Evolutionary conservation across 306 rosid genomes (phyloP).

Genomic region (Cicer arietinum): DNA sequence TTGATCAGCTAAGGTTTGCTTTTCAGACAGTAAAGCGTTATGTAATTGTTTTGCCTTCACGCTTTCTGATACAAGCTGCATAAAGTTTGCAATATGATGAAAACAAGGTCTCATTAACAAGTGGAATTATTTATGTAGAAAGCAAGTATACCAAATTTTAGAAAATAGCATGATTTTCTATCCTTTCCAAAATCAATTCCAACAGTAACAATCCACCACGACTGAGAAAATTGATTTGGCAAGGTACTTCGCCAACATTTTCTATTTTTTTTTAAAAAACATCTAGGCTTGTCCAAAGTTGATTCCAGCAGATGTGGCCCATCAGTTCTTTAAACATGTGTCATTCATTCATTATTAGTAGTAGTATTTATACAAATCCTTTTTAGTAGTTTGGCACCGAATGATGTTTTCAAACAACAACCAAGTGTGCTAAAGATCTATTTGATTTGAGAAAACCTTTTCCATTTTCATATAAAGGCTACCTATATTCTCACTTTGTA

Average conservation of each 20-base stretch:
- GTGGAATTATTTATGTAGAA: slow-evolving; percentile 34
- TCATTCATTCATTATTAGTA: neutral
- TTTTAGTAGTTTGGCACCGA: neutral
- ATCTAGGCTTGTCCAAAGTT: slow-evolving; percentile 21
- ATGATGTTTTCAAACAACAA: neutral
- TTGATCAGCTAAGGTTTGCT: slow-evolving; percentile 78
- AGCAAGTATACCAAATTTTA: slow-evolving; percentile 19
- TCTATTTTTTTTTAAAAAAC: neutral
- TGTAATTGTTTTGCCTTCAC: slow-evolving; percentile 89
- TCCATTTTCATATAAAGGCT: neutral
- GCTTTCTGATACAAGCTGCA: slow-evolving; percentile 96
- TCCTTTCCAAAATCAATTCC: slow-evolving; percentile 28
- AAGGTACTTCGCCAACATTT: slow-evolving; percentile 10
- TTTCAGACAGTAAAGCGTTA: slow-evolving; percentile 65
- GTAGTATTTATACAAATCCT: slow-evolving; percentile 9
- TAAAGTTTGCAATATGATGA: slow-evolving; percentile 42
- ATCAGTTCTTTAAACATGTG: slow-evolving; percentile 16
- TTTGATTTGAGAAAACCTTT: neutral
- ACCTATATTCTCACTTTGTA: neutral
- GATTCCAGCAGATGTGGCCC: neutral
- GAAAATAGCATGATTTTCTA: slow-evolving; percentile 15
- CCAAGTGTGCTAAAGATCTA: neutral
- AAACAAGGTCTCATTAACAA: slow-evolving; percentile 11
- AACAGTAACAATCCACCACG: neutral
- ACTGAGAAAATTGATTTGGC: slow-evolving; percentile 10